Percentiles rank a stretch among this genome's conserved stretches.
Evolutionary conservation across 2,329 filamentous ascomycete species (phyloP).

Genomic region (Teratosphaeriaceae sp.): DNA sequence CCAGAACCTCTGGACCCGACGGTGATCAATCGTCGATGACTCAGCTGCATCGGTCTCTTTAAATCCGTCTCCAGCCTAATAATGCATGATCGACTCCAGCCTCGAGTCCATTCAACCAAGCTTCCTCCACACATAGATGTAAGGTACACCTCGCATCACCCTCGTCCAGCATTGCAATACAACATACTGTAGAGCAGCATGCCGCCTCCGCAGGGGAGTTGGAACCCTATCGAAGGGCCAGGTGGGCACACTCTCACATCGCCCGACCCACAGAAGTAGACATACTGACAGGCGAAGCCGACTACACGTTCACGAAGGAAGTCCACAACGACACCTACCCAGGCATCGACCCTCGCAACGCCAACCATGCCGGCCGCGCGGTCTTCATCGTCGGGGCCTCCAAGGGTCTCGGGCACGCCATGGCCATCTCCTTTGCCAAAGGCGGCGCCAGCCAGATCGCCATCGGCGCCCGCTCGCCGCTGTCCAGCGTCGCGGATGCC

Average conservation of each 20-base stretch:
- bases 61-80: too few species aligned
- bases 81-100: too few species aligned
- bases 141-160: too few species aligned
- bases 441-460: constrained; percentile 49
- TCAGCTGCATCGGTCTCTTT: too few species aligned
- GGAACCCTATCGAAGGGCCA: constrained; percentile 2
- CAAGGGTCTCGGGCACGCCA: constrained; percentile 39
- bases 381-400: constrained; percentile 47
- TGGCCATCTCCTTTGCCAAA: constrained; percentile 49
- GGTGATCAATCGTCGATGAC: too few species aligned
- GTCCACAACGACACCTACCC: constrained; percentile 20
- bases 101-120: too few species aligned
- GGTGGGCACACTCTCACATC: neutral
- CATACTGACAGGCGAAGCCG: neutral
- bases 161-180: too few species aligned
- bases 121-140: too few species aligned
- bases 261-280: too few species aligned
- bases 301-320: neutral
- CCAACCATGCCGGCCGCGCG: constrained; percentile 34
- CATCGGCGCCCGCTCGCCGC: constrained; percentile 46
- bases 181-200: neutral
- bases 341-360: constrained; percentile 25
- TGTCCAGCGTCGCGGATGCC: constrained; percentile 30
- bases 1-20: neutral
- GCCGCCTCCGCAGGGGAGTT: constrained; percentile 2